Conservation (phyloP, 768 basidiomycete species). For the Jaapia argillacea region DNA sequence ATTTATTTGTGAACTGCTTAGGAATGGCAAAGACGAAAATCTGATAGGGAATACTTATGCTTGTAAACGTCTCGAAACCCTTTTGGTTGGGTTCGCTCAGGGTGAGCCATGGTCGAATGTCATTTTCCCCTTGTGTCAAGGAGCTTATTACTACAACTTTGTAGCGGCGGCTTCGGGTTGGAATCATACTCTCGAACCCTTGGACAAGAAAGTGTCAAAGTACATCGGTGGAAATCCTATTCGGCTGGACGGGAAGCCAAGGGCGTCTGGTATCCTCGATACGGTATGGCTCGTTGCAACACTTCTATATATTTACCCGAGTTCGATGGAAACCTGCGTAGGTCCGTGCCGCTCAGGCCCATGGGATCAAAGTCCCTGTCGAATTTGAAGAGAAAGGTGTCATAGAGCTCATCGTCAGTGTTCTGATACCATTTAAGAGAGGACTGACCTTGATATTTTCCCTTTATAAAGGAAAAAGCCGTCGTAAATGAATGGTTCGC, state of each 20-base stretch:
- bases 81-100: slow-evolving; percentile 54
- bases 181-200: slow-evolving; percentile 47
- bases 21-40: slow-evolving; percentile 64
- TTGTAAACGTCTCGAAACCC: slow-evolving; percentile 55
- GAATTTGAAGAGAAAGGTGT: slow-evolving; percentile 61
- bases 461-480: slow-evolving; percentile 45
- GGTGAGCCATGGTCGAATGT: slow-evolving; percentile 27
- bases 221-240: slow-evolving; percentile 61
- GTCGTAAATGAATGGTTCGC: slow-evolving; percentile 75
- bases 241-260: slow-evolving; percentile 65
- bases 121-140: no score
- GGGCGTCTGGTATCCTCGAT: slow-evolving; percentile 68
- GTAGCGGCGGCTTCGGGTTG: slow-evolving; percentile 55
- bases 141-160: not conserved
- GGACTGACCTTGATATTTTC: not conserved
- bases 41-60: slow-evolving; percentile 57
- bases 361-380: slow-evolving; percentile 58
- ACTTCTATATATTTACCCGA: no score
- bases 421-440: not conserved
- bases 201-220: slow-evolving; percentile 60
- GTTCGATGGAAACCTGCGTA: no score
- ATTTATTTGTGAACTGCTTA: slow-evolving; percentile 13
- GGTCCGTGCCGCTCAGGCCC: slow-evolving; percentile 61
- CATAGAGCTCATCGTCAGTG: slow-evolving; percentile 46
- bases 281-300: slow-evolving; percentile 32